Evolutionary conservation across 108 stramenopile species (phyloP).

Genomic region (Fragilariopsis cylindrus): DNA sequence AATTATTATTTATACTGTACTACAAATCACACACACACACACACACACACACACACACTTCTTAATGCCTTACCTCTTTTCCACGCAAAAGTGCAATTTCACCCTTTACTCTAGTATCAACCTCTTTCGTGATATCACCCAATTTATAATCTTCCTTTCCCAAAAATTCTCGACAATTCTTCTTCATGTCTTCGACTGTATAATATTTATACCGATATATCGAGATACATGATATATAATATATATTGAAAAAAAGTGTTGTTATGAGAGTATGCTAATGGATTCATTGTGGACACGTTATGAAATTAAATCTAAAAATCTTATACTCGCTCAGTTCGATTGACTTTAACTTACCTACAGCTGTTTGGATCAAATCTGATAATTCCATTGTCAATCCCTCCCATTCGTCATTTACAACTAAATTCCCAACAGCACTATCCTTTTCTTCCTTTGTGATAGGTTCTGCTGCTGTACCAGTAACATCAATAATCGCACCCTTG

Average conservation of each 20-base stretch:
- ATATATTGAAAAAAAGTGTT: no score
- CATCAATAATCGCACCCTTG: no score
- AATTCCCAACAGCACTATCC: constrained; percentile 57
- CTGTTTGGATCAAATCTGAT: constrained; percentile 69
- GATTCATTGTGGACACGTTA: no score
- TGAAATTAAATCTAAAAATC: no score
- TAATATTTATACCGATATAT: no score
- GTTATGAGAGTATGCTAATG: no score
- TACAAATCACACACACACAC: constrained; percentile 13
- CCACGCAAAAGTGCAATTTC: constrained; percentile 68
- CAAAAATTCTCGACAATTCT: constrained; percentile 77
- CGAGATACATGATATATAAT: no score
- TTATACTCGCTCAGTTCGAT: no score
- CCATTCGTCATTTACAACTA: constrained; percentile 86
- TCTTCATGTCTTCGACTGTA: constrained; percentile 73
- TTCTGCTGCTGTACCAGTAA: neutral
- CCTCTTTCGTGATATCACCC: constrained; percentile 72
- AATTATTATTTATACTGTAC: no score
- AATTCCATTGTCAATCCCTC: constrained; percentile 77
- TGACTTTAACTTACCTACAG: constrained; percentile 29
- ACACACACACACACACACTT: constrained; percentile 30
- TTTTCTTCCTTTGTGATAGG: constrained; percentile 42
- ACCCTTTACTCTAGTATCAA: constrained; percentile 72
- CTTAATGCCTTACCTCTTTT: constrained; percentile 33
- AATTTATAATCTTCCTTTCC: constrained; percentile 68